Evolutionary conservation across 352 stramenopile species (phyloP).

Genomic region (Phytophthora melonis): DNA sequence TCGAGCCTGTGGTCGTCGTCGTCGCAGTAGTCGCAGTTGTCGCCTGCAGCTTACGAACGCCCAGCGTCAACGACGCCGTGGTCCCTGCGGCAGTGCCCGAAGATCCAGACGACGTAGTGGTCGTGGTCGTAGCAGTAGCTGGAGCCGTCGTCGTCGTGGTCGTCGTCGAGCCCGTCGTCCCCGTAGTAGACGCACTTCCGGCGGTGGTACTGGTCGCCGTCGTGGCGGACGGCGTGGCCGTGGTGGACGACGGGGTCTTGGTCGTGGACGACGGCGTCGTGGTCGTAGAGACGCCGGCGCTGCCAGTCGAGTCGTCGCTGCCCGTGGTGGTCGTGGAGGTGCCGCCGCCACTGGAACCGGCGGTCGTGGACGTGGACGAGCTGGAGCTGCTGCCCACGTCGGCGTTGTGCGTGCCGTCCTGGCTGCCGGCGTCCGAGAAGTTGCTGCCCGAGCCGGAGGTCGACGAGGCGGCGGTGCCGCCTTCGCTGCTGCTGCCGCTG

Average conservation of each 20-base stretch:
- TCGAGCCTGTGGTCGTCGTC: conserved; percentile 19
- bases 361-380: conserved; percentile 17
- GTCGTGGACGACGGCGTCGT: conserved; percentile 23
- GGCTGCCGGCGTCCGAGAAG: conserved; percentile 28
- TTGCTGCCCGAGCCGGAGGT: conserved; percentile 32
- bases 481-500: conserved; percentile 8
- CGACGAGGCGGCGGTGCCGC: conserved; percentile 32
- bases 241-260: conserved; percentile 35
- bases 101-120: conserved; percentile 31
- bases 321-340: conserved; percentile 22
- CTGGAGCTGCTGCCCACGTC: conserved; percentile 35
- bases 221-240: conserved; percentile 16
- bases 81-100: conserved; percentile 17
- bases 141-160: conserved; percentile 3
- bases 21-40: not conserved
- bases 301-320: conserved; percentile 28
- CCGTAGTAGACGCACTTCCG: conserved; percentile 28
- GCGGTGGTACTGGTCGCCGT: conserved; percentile 23
- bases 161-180: conserved; percentile 19
- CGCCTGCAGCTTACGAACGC: conserved; percentile 25
- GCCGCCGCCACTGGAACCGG: conserved; percentile 30
- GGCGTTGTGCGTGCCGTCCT: conserved; percentile 15
- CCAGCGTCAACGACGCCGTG: conserved; percentile 3
- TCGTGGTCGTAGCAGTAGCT: conserved; percentile 22
- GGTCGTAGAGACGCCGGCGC: conserved; percentile 16